Percentiles rank a stretch among this genome's conserved stretches.
These are phyloP conservation scores for Tripterygium wilfordii DNA, from an alignment of 177 flowering plant species.

Conservation along the genomic window DNA sequence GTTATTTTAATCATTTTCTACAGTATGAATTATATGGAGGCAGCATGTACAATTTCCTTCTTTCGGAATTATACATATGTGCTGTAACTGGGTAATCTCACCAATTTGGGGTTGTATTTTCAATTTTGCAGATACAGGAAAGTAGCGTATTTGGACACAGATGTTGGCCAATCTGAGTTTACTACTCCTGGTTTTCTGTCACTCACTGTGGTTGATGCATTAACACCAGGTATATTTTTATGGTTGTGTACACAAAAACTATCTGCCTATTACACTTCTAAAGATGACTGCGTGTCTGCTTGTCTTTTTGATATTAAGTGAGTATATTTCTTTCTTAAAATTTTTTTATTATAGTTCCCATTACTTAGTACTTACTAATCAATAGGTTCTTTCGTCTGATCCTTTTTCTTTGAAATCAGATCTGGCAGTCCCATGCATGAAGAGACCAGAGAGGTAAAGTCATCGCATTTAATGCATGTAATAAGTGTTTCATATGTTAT, in stretches of 20 bases:
- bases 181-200: conserved; percentile 90
- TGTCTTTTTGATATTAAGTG: too few species aligned
- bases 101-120: not conserved
- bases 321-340: not conserved
- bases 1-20: too few species aligned
- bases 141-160: conserved; percentile 92
- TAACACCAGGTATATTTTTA: conserved; percentile 48
- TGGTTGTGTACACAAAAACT: too few species aligned
- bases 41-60: too few species aligned
- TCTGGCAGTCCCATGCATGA: conserved; percentile 65
- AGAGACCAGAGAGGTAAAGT: conserved; percentile 85
- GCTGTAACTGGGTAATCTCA: not conserved
- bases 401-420: conserved; percentile 27
- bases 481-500: too few species aligned
- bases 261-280: too few species aligned
- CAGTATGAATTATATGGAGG: too few species aligned
- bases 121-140: conserved; percentile 41
- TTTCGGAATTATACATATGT: not conserved
- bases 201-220: conserved; percentile 54
- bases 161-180: conserved; percentile 95
- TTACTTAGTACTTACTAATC: conserved; percentile 6
- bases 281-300: too few species aligned
- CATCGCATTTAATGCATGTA: too few species aligned
- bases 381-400: not conserved
- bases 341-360: not conserved